Conservation (phyloP, 73 alveolate species). For the Paramecium bursaria region DNA sequence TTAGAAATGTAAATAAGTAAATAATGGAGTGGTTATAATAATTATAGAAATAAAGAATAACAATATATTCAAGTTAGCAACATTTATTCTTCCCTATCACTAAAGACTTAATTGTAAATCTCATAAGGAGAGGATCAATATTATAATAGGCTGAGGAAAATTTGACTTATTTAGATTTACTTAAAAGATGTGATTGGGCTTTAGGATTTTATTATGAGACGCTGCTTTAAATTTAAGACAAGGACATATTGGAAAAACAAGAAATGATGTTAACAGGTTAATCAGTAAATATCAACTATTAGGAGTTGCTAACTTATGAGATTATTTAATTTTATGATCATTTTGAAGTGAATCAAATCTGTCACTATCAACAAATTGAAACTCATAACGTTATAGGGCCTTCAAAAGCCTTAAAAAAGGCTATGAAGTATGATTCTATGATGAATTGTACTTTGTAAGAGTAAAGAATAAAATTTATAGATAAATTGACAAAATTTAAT, state of each 20-base stretch:
- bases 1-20: neutral
- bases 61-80: neutral
- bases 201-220: constrained; percentile 18
- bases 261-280: neutral
- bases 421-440: neutral
- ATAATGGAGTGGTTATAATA: constrained; percentile 12
- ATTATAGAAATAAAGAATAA: neutral
- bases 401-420: constrained; percentile 23
- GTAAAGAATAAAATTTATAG: neutral
- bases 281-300: neutral
- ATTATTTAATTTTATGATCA: neutral
- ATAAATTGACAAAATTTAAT: too few relatives aligned
- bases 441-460: neutral
- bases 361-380: too few relatives aligned
- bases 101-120: constrained; percentile 3
- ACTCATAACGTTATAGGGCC: constrained; percentile 27
- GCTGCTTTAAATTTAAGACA: neutral
- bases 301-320: constrained; percentile 9
- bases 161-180: constrained; percentile 13
- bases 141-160: constrained; percentile 1
- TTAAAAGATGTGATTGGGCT: constrained; percentile 20
- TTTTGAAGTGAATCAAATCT: neutral
- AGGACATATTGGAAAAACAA: neutral
- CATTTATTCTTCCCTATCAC: neutral
- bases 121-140: constrained; percentile 5